phyloP scores from a whole-genome alignment of 1,139 yeast species.

The Yamadazyma taylorii region DNA sequence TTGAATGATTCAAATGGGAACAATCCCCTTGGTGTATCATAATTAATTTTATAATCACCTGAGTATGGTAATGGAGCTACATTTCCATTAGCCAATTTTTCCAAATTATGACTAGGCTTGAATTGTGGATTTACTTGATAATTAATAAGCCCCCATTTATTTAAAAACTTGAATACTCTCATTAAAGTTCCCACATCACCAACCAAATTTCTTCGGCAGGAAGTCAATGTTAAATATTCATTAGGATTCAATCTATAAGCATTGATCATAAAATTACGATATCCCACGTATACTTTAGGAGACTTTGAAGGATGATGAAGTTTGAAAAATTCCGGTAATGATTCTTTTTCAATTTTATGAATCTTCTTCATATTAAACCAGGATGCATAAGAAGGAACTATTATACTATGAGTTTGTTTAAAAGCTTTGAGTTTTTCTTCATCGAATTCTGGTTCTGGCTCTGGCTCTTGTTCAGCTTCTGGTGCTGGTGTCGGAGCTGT shows the following conservation, averaged over 20 bases:
- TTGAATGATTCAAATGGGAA: constrained; percentile 88
- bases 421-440: constrained; percentile 16
- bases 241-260: constrained; percentile 90
- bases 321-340: constrained; percentile 89
- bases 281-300: constrained; percentile 81
- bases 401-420: constrained; percentile 80
- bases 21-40: constrained; percentile 92
- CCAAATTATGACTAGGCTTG: constrained; percentile 63
- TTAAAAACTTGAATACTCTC: constrained; percentile 85
- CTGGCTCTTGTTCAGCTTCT: constrained; percentile 7
- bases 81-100: constrained; percentile 52
- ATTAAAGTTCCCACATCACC: constrained; percentile 96
- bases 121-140: constrained; percentile 81
- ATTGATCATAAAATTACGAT: constrained; percentile 92
- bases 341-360: constrained; percentile 63
- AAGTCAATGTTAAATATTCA: constrained; percentile 89
- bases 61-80: constrained; percentile 59
- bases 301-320: constrained; percentile 78
- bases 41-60: constrained; percentile 65
- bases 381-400: constrained; percentile 89
- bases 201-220: constrained; percentile 89
- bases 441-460: constrained; percentile 15
- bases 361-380: constrained; percentile 84
- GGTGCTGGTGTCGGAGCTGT: background rate
- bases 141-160: constrained; percentile 95